Base-by-base conservation (phyloP, 1,284 basidiomycete genomes). In the Apiotrichum sp. region DNA sequence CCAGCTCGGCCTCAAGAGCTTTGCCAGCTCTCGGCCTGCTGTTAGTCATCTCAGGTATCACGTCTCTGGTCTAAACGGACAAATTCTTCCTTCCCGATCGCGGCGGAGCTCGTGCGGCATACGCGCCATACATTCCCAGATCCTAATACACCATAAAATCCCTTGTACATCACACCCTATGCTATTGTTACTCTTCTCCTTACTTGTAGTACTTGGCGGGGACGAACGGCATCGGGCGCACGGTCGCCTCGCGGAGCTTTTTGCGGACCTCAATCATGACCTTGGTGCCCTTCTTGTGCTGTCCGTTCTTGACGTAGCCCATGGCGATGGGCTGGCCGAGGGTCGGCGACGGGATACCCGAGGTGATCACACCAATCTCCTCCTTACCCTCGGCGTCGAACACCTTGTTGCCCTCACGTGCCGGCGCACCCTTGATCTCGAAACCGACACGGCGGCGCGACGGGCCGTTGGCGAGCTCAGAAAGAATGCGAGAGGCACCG, bases 311-410 rank as follows among this genome's bases (percentile, higher is more conserved):
- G 49, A 98, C 83, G 68, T 97, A 95, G 0, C 86, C 95, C 95
- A 98, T 98, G 6, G 93, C 91, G 67, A 98, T 90, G 77, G 98
- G 97, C 73, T 87, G 85, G 3, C 84, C 85, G 1, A 93, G 78
- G 1, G 91, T 88, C 0, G 93, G 93, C 1, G 91, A 93, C 6
- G 96, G 96, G 59, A 98, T 97, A 50, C 95, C 95, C 0, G 92
- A 97, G 0, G 95, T 98, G 40, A 98, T 83, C 10, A 78, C 70
- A 33, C 91, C 89, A 59, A 89, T 81, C 59, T 80, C 77, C 49
- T 86, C 81, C 10, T 77, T 71, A 10, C 78, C 80, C 11, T 79
- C 78, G 0, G 82, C 80, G 6, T 80, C 78, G 64, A 86, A 84
- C 45, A 97, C 84, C 65, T 84, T 84, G 35, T 86, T 86, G 33